phyloP scores from a whole-genome alignment of 2,329 filamentous ascomycete species.

The Helotiales sp. region DNA sequence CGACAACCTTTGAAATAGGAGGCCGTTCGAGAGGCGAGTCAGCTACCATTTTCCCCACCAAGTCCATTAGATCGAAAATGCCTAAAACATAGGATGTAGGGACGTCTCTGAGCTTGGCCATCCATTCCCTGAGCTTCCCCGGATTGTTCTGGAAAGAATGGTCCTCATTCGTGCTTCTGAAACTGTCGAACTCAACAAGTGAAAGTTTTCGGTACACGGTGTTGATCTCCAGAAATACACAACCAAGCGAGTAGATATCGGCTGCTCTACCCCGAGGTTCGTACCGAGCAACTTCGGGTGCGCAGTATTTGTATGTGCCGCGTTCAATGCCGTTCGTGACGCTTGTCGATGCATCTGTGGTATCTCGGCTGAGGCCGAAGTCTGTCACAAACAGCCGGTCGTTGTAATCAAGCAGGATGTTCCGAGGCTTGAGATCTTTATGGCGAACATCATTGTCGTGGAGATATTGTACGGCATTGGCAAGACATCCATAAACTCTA shows the following conservation, averaged over 20 bases:
- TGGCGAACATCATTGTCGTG: slow-evolving; percentile 3
- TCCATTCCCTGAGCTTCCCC: slow-evolving; percentile 5
- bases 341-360: not conserved
- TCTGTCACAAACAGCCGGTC: not conserved
- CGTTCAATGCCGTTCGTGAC: not conserved
- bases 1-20: not conserved
- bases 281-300: slow-evolving; percentile 7
- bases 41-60: not conserved
- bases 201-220: not conserved
- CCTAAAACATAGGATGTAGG: not conserved
- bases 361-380: slow-evolving; percentile 10
- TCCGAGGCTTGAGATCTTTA: slow-evolving; percentile 5
- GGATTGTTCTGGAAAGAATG: slow-evolving; percentile 1
- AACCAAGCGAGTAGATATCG: slow-evolving; percentile 12
- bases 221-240: slow-evolving; percentile 13
- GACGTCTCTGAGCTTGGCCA: not conserved
- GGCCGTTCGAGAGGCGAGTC: not conserved
- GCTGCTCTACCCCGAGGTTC: slow-evolving; percentile 2
- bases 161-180: slow-evolving; percentile 1
- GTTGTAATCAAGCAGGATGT: not conserved
- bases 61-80: not conserved
- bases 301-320: slow-evolving; percentile 12
- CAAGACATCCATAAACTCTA: not conserved
- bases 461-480: slow-evolving; percentile 1
- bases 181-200: slow-evolving; percentile 7